phyloP scores from a whole-genome alignment of 768 basidiomycete species.

The Mycena leptocephala region DNA sequence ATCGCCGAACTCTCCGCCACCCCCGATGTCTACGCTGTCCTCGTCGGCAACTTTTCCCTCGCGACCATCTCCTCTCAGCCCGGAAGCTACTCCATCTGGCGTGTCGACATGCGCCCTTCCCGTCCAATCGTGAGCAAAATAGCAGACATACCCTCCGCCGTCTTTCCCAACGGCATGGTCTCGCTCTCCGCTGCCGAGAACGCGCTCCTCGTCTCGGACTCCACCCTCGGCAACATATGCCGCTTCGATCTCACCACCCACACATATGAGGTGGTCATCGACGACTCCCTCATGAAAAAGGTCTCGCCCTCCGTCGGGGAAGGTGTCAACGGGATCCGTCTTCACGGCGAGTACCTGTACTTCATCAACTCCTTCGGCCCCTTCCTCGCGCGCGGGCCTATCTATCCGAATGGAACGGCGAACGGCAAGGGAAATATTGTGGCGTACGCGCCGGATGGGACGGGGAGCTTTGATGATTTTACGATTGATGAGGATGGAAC shows the following conservation, averaged over 20 bases:
- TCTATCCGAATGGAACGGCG: constrained; percentile 22
- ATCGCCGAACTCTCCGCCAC: constrained; percentile 23
- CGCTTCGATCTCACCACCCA: constrained; percentile 27
- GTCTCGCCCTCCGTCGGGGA: constrained; percentile 26
- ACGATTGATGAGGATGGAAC: constrained; percentile 23
- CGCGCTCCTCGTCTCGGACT: constrained; percentile 22
- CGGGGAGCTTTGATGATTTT: constrained; percentile 23
- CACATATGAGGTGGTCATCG: constrained; percentile 23
- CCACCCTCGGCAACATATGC: constrained; percentile 25
- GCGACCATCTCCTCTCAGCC: constrained; percentile 21
- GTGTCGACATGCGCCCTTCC: constrained; percentile 22
- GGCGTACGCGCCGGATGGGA: constrained; percentile 22
- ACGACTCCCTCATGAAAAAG: constrained; percentile 21
- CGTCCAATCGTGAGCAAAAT: constrained; percentile 21
- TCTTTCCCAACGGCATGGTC: constrained; percentile 24
- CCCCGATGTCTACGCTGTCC: constrained; percentile 24
- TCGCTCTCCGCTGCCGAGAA: constrained; percentile 26
- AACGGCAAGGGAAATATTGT: constrained; percentile 16
- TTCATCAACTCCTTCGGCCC: constrained; percentile 21
- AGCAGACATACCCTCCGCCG: constrained; percentile 25
- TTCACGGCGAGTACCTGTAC: constrained; percentile 26
- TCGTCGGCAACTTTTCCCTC: constrained; percentile 25
- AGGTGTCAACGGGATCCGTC: constrained; percentile 23
- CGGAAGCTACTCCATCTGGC: constrained; percentile 25
- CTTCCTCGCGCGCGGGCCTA: constrained; percentile 22